phyloP scores from a whole-genome alignment of 2,329 filamentous ascomycete species.

The Anisogramma anomala region DNA sequence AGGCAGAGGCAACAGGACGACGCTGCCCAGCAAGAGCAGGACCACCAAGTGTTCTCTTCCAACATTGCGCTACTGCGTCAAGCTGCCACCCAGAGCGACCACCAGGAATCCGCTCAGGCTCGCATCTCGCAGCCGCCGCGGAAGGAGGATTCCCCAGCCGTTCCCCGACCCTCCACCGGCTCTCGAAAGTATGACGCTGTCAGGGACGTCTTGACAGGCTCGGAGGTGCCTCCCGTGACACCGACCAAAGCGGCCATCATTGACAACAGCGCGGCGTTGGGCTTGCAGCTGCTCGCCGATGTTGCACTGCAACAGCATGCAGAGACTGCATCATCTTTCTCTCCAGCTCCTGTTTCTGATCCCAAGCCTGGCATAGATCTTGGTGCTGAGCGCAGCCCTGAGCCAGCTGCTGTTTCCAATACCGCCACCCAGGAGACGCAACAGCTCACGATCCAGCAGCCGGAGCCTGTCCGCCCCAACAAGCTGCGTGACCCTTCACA shows the following conservation, averaged over 20 bases:
- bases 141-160: constrained; percentile 1
- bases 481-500: constrained; percentile 11
- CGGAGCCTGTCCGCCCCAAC: constrained; percentile 13
- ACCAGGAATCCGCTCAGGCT: constrained; percentile 9
- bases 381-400: too few relatives aligned
- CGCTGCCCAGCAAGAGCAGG: constrained; percentile 13
- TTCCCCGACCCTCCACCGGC: constrained; percentile 15
- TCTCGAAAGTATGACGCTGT: constrained; percentile 34
- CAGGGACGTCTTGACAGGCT: constrained; percentile 29
- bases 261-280: constrained; percentile 3
- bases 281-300: constrained; percentile 7
- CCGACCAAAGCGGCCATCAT: constrained; percentile 10
- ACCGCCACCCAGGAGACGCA: constrained; percentile 1
- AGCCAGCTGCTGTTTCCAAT: too few relatives aligned
- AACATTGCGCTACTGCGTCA: constrained; percentile 18
- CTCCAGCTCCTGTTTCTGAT: neutral
- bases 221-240: constrained; percentile 19
- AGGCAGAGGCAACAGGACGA: constrained; percentile 18
- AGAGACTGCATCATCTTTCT: too few relatives aligned
- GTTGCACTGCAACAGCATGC: neutral
- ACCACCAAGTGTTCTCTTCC: constrained; percentile 6
- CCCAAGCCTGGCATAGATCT: neutral
- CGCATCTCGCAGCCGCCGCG: constrained; percentile 5
- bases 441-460: constrained; percentile 12
- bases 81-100: constrained; percentile 8